Conservation (phyloP, 768 basidiomycete species). For the Hortiboletus flavorubellus region DNA sequence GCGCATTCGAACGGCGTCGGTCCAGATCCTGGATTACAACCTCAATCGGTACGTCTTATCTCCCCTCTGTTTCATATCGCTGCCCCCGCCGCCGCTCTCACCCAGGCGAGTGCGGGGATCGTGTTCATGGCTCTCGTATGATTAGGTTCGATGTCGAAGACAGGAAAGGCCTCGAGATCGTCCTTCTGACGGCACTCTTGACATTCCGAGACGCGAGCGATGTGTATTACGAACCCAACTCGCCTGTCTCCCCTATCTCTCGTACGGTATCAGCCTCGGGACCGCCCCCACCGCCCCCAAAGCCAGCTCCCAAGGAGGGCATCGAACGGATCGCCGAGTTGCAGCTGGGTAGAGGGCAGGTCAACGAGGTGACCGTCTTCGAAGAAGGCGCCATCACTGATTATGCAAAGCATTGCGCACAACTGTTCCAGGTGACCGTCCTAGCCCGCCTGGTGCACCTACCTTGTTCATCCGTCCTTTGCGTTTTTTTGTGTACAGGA, state of each 20-base stretch:
- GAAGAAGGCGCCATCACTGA: conserved; percentile 63
- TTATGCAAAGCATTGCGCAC: conserved; percentile 66
- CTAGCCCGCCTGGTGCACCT: too few relatives aligned
- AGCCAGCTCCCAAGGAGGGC: conserved; percentile 61
- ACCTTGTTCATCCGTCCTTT: not conserved
- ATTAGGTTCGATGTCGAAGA: conserved; percentile 79
- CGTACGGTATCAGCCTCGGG: conserved; percentile 4
- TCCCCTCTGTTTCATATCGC: not conserved
- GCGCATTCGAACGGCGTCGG: conserved; percentile 55
- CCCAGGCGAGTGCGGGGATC: too few relatives aligned
- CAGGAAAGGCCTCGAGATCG: conserved; percentile 81
- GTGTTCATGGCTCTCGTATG: not conserved
- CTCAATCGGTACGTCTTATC: conserved; percentile 54
- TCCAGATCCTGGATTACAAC: conserved; percentile 85
- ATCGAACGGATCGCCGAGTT: conserved; percentile 69
- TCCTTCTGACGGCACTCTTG: conserved; percentile 69
- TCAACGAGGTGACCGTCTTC: conserved; percentile 70
- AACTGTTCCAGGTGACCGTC: conserved; percentile 53
- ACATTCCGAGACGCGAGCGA: conserved; percentile 76
- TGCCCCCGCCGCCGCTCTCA: not conserved
- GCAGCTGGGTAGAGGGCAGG: conserved; percentile 62
- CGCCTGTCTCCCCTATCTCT: not conserved
- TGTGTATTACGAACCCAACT: conserved; percentile 40
- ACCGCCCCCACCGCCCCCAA: conserved; percentile 50
- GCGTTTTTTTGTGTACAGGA: conserved; percentile 42